Evolutionary conservation across 2,329 filamentous ascomycete genomes (phyloP).

Genomic region (Aspergillus hiratsukae): DNA sequence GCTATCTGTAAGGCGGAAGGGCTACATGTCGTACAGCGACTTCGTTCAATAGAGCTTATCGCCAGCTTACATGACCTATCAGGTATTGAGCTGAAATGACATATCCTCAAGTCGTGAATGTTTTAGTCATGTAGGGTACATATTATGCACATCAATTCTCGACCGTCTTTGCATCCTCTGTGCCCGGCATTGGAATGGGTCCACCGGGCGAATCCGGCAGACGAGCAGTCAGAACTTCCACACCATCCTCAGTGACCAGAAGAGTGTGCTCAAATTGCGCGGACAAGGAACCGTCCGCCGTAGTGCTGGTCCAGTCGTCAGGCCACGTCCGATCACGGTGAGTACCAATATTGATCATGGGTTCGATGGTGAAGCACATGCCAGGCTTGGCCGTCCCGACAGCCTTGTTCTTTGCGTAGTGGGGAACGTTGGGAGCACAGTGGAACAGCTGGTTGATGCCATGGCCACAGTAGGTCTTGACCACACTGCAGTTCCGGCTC

Average conservation of each 20-base stretch:
- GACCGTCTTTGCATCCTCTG: background rate
- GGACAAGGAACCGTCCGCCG: slow-evolving; percentile 79
- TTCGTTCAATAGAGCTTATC: background rate
- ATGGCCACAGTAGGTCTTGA: slow-evolving; percentile 94
- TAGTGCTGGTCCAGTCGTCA: slow-evolving; percentile 97
- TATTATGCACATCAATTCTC: background rate
- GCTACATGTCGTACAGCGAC: background rate
- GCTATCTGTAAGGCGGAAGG: background rate
- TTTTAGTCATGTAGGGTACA: background rate
- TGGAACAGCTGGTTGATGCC: slow-evolving; percentile 94
- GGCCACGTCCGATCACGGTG: slow-evolving; percentile 95
- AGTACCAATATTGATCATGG: slow-evolving; percentile 92
- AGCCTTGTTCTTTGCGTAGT: slow-evolving; percentile 98
- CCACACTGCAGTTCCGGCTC: slow-evolving; percentile 76
- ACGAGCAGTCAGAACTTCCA: slow-evolving; percentile 75
- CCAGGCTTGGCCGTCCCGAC: slow-evolving; percentile 90
- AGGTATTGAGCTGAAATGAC: background rate
- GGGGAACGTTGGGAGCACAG: slow-evolving; percentile 86
- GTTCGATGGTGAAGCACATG: slow-evolving; percentile 99
- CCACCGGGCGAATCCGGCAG: slow-evolving; percentile 71
- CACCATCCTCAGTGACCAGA: slow-evolving; percentile 75
- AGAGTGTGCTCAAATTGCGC: slow-evolving; percentile 94
- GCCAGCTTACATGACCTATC: background rate
- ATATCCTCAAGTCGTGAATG: background rate
- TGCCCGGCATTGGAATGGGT: slow-evolving; percentile 55